Percentiles rank a stretch among this genome's conserved stretches.
Evolutionary conservation across 345 rosid genomes (phyloP).

Genomic region (Zanthoxylum bungeanum): DNA sequence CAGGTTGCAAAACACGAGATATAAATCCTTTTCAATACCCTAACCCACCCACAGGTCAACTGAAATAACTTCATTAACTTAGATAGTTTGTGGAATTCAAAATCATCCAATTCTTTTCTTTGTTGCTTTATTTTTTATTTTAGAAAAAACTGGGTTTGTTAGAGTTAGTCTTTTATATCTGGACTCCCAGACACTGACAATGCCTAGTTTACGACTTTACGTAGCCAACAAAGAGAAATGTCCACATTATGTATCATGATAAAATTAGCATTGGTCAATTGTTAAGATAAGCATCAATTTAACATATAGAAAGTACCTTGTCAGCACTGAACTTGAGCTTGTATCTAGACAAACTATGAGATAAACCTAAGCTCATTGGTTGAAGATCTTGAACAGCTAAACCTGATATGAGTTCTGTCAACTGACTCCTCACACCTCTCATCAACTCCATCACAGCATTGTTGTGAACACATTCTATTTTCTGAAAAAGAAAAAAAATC

Average conservation of each 20-base stretch:
- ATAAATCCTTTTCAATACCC: background rate
- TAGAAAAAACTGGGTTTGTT: background rate
- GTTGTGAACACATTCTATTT: conserved; percentile 93
- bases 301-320: conserved; percentile 47
- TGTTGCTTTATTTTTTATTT: too few species aligned
- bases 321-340: conserved; percentile 92
- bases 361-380: conserved; percentile 94
- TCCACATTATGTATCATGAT: background rate
- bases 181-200: background rate
- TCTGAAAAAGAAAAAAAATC: conserved; percentile 39
- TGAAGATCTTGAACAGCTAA: conserved; percentile 75
- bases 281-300: background rate
- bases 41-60: background rate
- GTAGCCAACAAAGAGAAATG: background rate
- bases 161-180: too few species aligned
- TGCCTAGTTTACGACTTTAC: background rate
- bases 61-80: background rate
- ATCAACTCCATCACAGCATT: conserved; percentile 84
- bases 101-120: background rate
- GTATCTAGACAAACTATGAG: conserved; percentile 90
- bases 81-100: too few species aligned
- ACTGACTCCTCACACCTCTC: conserved; percentile 83
- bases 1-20: background rate
- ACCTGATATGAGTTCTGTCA: conserved; percentile 82
- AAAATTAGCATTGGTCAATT: background rate